phyloP scores from a whole-genome alignment of 345 rosid species.

The Acer saccharum region DNA sequence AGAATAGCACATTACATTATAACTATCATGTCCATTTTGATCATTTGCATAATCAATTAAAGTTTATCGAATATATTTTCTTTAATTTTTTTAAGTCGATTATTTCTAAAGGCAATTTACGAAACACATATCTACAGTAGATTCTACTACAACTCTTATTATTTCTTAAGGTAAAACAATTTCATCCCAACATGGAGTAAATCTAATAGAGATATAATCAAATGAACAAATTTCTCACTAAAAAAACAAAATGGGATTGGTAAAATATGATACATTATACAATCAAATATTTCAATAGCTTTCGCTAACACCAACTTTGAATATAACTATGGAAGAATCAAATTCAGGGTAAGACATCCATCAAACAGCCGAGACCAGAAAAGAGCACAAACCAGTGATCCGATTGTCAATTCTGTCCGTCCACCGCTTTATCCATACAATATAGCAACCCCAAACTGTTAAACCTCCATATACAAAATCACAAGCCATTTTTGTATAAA shows the following conservation, averaged over 20 bases:
- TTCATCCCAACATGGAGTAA: too few species aligned
- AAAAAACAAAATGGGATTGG: not conserved
- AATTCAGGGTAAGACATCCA: constrained; percentile 14
- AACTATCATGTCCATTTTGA: too few species aligned
- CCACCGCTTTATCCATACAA: not conserved
- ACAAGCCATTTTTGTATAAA: constrained; percentile 1
- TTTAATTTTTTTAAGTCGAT: too few species aligned
- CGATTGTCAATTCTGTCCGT: not conserved
- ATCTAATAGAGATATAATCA: not conserved
- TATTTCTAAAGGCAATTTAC: too few species aligned
- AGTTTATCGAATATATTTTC: too few species aligned
- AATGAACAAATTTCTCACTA: constrained; percentile 15
- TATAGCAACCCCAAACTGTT: not conserved
- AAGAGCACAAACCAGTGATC: not conserved
- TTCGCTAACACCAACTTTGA: not conserved
- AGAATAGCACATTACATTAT: too few species aligned
- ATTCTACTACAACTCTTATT: too few species aligned
- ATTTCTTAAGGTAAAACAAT: too few species aligned
- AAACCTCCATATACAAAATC: not conserved
- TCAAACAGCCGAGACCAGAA: constrained; percentile 12
- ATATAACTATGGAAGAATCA: constrained; percentile 10
- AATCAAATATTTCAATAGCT: not conserved
- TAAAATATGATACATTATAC: constrained; percentile 18
- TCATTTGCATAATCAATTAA: too few species aligned
- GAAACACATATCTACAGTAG: too few species aligned